phyloP scores from a whole-genome alignment of 768 basidiomycete genomes.

The Polyporus arcularius region DNA sequence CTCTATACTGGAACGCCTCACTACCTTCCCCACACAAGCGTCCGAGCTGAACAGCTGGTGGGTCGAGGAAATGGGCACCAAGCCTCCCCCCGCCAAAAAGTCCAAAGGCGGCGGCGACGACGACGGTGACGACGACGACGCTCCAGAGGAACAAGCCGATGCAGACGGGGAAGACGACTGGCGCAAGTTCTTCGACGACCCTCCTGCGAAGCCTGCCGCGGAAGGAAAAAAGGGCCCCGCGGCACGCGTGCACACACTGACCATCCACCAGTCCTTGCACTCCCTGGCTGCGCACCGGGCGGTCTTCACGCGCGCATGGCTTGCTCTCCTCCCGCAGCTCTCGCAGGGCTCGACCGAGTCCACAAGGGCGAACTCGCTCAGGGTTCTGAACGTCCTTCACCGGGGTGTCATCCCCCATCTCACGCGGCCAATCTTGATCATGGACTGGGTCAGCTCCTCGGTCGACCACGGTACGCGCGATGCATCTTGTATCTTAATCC shows the following conservation, averaged over 20 bases:
- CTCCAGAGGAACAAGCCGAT: conserved; percentile 33
- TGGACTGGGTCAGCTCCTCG: conserved; percentile 89
- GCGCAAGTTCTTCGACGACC: conserved; percentile 83
- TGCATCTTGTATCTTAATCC: background rate
- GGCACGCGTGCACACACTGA: conserved; percentile 61
- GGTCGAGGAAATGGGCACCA: conserved; percentile 66
- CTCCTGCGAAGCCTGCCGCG: conserved; percentile 32
- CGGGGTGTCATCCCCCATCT: conserved; percentile 81
- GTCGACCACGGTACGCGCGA: conserved; percentile 70
- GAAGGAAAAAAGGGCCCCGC: conserved; percentile 38
- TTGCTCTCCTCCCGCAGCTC: conserved; percentile 65
- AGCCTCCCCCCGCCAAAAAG: conserved; percentile 35
- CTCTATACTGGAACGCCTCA: conserved; percentile 48
- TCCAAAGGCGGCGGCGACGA: conserved; percentile 25
- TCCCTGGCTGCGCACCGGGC: conserved; percentile 75
- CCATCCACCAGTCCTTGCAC: conserved; percentile 76
- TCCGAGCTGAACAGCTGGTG: conserved; percentile 78
- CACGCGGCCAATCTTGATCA: conserved; percentile 74
- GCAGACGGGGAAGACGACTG: conserved; percentile 58
- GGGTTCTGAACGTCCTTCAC: conserved; percentile 79
- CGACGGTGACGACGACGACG: conserved; percentile 30
- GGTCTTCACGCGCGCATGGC: conserved; percentile 82
- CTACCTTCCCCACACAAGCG: conserved; percentile 71
- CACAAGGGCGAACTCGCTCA: conserved; percentile 46
- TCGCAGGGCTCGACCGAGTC: conserved; percentile 36